Evolutionary conservation across 768 basidiomycete species (phyloP), one percentile per base, ranked within the genome.

Genomic region (Crucibulum laeve): DNA sequence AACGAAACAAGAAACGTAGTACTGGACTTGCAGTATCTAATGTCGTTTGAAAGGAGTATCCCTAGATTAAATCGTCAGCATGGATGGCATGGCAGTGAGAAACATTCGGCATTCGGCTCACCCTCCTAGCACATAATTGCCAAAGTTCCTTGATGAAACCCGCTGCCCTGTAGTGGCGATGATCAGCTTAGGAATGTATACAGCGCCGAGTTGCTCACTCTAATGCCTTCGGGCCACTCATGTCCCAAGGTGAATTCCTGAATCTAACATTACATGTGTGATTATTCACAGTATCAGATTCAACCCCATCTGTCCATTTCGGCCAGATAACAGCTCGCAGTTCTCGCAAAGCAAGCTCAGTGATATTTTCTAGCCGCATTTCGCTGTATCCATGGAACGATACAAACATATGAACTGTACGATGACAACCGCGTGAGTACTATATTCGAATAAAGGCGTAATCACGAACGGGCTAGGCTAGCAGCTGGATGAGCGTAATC

Each of bases 361-460:
- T 65, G 25, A 75, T 63, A 44, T 75, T 71, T 49, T 82, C 79
- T 38, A 80, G 65, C 38, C 73, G 73, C 34, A 89, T 61, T 61
- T 87, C 82, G 52, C 78, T 82, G 44, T 76, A 74, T 33, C 79
- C 75, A 46, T 74, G 73, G 53, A 90, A 79, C 18, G 82, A 77
- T 38, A 90, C 65, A 54, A 88, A 82, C 67, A 88, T 70, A 54
- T 89, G 85, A 50, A 79, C 87, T 89, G 38, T 25, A 35, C 30
- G 8, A 26, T 40, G 18, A 5, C 24, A 38, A 34, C 11, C 36
- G n/a, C n/a, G n/a, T n/a, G n/a, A n/a, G n/a, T n/a, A n/a, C n/a
- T n/a, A n/a, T n/a, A n/a, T n/a, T n/a, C n/a, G 21, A 48, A n/a
- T 38, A 35, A 25, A 25, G 10, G 19, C 14, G 17, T 25, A 25